Percentiles rank a stretch among this genome's conserved stretches.
Conservation (phyloP, 169 alveolate species). For the Eimeria acervulina region DNA sequence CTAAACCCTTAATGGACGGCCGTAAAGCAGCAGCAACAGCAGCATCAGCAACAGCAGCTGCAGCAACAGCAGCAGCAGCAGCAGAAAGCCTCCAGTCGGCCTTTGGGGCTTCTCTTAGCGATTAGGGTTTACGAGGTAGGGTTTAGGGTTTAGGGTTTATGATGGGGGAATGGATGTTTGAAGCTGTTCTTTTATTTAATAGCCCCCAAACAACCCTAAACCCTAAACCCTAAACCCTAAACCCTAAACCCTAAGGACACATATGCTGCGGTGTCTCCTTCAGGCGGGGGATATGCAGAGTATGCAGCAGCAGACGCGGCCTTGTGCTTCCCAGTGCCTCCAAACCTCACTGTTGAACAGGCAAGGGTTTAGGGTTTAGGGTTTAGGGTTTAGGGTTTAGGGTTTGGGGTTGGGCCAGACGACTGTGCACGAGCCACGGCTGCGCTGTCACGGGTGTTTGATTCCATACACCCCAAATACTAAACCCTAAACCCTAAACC, state of each 20-base stretch:
- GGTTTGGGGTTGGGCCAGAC: neutral
- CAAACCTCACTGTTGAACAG: constrained; percentile 39
- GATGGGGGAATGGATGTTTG: neutral
- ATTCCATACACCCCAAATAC: neutral
- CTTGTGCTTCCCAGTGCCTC: constrained; percentile 62
- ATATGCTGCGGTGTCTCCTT: neutral
- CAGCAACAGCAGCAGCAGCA: no score
- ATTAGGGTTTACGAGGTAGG: neutral
- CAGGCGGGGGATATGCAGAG: constrained; percentile 76
- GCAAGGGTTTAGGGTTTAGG: constrained; percentile 47
- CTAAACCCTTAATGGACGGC: no score
- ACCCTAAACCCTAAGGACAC: constrained; percentile 12
- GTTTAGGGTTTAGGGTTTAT: neutral
- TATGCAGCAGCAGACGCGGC: constrained; percentile 55
- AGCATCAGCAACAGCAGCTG: no score
- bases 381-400: constrained; percentile 9
- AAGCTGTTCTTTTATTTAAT: no score
- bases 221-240: constrained; percentile 32
- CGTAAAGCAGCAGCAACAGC: no score
- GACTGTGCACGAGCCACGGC: neutral
- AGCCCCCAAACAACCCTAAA: neutral
- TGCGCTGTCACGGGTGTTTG: neutral
- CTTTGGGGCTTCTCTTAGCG: neutral
- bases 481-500: constrained; percentile 52
- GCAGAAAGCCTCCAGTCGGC: no score